Conservation (phyloP, 139 green algal species). For the Pleodorina starrii region DNA sequence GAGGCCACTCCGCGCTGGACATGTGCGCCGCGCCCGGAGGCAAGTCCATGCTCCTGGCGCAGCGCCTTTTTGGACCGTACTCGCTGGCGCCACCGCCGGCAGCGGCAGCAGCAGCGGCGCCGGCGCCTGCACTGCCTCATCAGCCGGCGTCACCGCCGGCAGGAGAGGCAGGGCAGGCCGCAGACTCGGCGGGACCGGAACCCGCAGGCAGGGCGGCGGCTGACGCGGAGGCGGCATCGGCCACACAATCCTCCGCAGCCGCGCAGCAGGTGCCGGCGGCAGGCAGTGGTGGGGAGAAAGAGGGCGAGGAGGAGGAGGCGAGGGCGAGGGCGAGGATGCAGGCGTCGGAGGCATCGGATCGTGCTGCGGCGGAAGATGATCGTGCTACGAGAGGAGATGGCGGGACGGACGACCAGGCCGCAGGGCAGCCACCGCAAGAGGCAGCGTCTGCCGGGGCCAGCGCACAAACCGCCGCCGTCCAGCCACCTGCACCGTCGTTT, state of each 20-base stretch:
- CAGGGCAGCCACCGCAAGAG: background rate
- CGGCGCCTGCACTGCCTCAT: background rate
- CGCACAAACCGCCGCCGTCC: background rate
- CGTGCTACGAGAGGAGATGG: too few relatives aligned
- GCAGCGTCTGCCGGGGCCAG: background rate
- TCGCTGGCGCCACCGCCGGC: background rate
- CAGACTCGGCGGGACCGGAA: background rate
- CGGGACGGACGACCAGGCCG: background rate
- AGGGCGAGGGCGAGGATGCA: background rate
- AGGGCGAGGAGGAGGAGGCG: background rate
- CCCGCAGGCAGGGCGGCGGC: background rate
- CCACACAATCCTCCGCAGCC: too few relatives aligned
- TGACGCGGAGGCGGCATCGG: background rate
- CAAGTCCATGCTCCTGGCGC: conserved; percentile 70
- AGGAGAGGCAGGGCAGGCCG: background rate
- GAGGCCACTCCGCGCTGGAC: conserved; percentile 63
- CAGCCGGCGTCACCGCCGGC: background rate
- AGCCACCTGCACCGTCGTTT: background rate
- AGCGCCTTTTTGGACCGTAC: conserved; percentile 52
- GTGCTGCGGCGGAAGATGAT: background rate
- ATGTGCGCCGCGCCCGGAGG: conserved; percentile 80
- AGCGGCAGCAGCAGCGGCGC: conserved; percentile 23
- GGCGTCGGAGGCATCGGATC: background rate
- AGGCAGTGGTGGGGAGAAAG: too few relatives aligned
- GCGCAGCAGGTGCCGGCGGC: background rate